phyloP scores from a whole-genome alignment of 768 basidiomycete species.

The Favolaschia claudopus region DNA sequence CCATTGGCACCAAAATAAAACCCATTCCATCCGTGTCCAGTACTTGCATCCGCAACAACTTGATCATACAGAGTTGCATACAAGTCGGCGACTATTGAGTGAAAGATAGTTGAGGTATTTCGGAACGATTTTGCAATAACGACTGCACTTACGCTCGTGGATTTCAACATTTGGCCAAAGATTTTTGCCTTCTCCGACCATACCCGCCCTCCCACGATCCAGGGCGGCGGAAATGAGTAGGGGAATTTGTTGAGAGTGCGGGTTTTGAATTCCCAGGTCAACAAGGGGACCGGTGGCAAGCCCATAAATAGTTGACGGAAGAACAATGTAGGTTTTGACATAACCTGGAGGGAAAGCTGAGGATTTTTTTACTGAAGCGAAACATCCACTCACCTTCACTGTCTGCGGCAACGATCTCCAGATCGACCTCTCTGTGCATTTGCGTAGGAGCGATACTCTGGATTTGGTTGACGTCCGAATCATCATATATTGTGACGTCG shows the following conservation, averaged over 20 bases:
- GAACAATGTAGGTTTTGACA: slow-evolving; percentile 56
- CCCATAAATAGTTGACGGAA: slow-evolving; percentile 68
- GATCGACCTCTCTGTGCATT: slow-evolving; percentile 60
- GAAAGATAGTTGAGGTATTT: neutral
- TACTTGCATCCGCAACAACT: slow-evolving; percentile 34
- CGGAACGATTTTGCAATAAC: neutral
- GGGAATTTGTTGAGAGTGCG: slow-evolving; percentile 62
- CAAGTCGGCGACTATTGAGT: slow-evolving; percentile 49
- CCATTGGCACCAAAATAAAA: slow-evolving; percentile 63
- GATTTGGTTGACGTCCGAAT: slow-evolving; percentile 54
- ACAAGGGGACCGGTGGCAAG: slow-evolving; percentile 55
- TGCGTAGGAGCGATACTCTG: slow-evolving; percentile 52
- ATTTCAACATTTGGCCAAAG: slow-evolving; percentile 66
- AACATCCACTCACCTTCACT: slow-evolving; percentile 45
- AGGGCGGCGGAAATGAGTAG: slow-evolving; percentile 52
- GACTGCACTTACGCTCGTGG: slow-evolving; percentile 50
- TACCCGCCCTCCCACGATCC: slow-evolving; percentile 56
- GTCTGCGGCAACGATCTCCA: slow-evolving; percentile 54
- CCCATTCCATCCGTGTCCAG: slow-evolving; percentile 57
- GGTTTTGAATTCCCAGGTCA: slow-evolving; percentile 60
- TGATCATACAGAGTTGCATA: slow-evolving; percentile 54
- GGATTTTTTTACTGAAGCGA: neutral
- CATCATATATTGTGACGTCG: slow-evolving; percentile 53
- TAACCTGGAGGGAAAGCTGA: slow-evolving; percentile 45
- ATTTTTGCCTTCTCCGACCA: slow-evolving; percentile 65